Conservation (phyloP, 2,329 filamentous ascomycete genomes). For the Colletotrichum gloeosporioides region DNA sequence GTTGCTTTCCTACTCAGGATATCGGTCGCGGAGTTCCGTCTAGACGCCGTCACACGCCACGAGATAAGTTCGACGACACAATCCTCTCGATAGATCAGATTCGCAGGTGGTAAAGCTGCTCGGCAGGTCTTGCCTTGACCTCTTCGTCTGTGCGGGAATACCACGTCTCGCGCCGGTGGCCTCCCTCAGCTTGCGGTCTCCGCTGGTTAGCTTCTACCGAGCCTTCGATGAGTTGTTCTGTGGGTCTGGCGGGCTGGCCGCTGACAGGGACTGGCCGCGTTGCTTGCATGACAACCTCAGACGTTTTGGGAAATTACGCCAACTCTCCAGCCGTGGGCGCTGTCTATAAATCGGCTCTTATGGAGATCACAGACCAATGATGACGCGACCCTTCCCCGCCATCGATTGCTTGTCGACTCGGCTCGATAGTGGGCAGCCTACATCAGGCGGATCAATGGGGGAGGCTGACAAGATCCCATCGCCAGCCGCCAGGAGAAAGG, state of each 20-base stretch:
- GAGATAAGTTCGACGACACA: neutral
- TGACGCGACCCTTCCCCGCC: slow-evolving; percentile 32
- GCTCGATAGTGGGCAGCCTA: slow-evolving; percentile 2
- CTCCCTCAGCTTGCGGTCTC: slow-evolving; percentile 13
- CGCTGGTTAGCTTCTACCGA: slow-evolving; percentile 20
- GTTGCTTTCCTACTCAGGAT: neutral
- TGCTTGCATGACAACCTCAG: slow-evolving; percentile 47
- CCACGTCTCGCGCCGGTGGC: slow-evolving; percentile 10
- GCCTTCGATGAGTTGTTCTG: slow-evolving; percentile 49
- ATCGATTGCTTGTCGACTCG: slow-evolving; percentile 14
- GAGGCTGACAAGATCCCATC: slow-evolving; percentile 19
- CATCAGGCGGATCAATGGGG: slow-evolving; percentile 5
- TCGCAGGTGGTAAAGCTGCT: neutral
- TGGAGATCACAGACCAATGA: slow-evolving; percentile 35
- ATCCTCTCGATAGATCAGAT: slow-evolving; percentile 11
- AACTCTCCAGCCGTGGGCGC: slow-evolving; percentile 38
- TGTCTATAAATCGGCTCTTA: slow-evolving; percentile 43
- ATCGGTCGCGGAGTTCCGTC: slow-evolving; percentile 3
- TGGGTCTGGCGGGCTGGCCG: slow-evolving; percentile 37
- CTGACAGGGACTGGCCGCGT: slow-evolving; percentile 29
- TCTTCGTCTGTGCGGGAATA: slow-evolving; percentile 12
- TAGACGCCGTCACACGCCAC: neutral
- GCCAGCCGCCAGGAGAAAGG: slow-evolving; percentile 12
- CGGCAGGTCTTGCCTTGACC: neutral
- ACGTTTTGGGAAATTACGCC: slow-evolving; percentile 51